Evolutionary conservation across 2,329 filamentous ascomycete species (phyloP), one percentile per base, ranked within the genome.

Genomic region (Chaetomium globosum): DNA sequence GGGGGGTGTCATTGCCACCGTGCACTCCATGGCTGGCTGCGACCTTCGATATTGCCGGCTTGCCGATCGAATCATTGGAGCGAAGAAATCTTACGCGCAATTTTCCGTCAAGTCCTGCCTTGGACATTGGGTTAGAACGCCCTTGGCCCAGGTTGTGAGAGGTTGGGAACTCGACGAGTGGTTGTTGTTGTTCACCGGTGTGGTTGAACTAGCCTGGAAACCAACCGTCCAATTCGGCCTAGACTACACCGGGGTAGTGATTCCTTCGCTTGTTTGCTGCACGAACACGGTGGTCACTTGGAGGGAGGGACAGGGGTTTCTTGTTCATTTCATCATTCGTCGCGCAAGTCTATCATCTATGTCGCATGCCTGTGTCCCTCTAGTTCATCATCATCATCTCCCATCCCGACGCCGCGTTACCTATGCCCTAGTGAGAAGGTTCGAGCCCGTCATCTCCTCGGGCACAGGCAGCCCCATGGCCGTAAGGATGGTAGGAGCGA

Each of bases 401-500:
- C n/a, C 31, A 8, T 28, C n/a, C 7, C 46, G 33, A 12, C 4
- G n/a, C 52, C 21, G 19, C 12, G 10, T 43, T 46, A 16, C 39
- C 5, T 67, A 89, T 71, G 80, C 82, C 86, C 92, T 96, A 74
- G 93, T 80, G 72, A 99, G 83, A 74, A 99, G 83, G 79, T 88
- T 96, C 75, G 83, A 81, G 65, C 95, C 93, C 65, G 90, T 91
- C 95, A 99, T 99, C 78, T 94, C 93, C 74, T 91, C 87, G 5
- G 95, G 94, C 78, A 96, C 88, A 56, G 91, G 86, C 67, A 99
- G 83, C 36, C 95, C 95, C 93, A 99, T 97, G 74, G 88, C 87
- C 6, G 88, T 90, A 52, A 99, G 85, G 66, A 99, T 78, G 19
- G 95, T 99, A n/a, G 95, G 95, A 8, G 95, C 95, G 39, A 99